phyloP scores from a whole-genome alignment of 257 asterid genomes.

The Knoxia roxburghii region DNA sequence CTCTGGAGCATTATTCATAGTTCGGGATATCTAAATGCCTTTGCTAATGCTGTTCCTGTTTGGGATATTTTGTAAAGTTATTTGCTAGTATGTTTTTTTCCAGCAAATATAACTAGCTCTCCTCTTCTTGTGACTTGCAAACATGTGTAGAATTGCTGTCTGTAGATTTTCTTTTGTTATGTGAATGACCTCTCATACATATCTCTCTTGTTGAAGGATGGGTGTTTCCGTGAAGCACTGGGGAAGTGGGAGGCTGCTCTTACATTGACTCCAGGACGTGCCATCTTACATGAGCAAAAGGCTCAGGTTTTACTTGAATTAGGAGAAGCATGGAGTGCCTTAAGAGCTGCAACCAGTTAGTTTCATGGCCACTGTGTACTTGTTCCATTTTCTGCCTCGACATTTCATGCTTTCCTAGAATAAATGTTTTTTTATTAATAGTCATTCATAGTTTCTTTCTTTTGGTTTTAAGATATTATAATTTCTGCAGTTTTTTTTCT shows the following conservation, averaged over 20 bases:
- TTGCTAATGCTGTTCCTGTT: neutral
- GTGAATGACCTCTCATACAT: conserved; percentile 2
- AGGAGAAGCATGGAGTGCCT: conserved; percentile 81
- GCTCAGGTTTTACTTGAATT: conserved; percentile 89
- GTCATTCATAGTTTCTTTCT: neutral
- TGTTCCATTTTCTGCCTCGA: neutral
- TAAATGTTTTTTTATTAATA: neutral
- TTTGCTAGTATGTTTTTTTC: neutral
- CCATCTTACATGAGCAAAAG: conserved; percentile 80
- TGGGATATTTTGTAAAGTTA: neutral
- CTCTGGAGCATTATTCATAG: neutral
- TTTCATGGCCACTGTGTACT: conserved; percentile 5
- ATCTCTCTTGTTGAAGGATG: conserved; percentile 45
- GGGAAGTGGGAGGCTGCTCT: conserved; percentile 90
- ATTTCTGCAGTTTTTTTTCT: neutral
- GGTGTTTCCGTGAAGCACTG: conserved; percentile 72
- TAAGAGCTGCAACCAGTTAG: conserved; percentile 80
- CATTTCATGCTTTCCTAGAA: neutral
- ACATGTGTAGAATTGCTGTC: neutral
- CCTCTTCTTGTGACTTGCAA: neutral
- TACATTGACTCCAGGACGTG: conserved; percentile 59
- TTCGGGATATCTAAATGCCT: neutral
- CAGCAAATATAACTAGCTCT: neutral
- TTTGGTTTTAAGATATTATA: neutral
- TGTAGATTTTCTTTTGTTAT: neutral